These are phyloP conservation scores for Coniochaeta ligniaria DNA, from an alignment of 2,329 filamentous ascomycete species.

Conservation along the genomic window DNA sequence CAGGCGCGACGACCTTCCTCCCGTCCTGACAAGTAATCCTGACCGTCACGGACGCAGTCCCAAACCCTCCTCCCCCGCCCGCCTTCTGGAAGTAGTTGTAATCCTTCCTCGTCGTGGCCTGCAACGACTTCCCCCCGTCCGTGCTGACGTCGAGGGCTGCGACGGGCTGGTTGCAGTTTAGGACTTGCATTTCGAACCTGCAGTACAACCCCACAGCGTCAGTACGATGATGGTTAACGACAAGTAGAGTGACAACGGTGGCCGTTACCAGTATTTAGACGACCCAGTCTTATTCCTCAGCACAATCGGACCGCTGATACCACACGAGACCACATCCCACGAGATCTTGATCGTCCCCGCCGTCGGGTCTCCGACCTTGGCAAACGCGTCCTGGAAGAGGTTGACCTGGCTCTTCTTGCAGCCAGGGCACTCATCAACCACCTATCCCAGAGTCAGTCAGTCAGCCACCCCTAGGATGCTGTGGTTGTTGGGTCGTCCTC, in stretches of 20 bases:
- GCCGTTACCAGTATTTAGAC: slow-evolving; percentile 27
- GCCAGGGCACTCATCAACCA: slow-evolving; percentile 38
- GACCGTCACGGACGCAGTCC: slow-evolving; percentile 44
- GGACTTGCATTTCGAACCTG: slow-evolving; percentile 49
- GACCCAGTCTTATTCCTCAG: slow-evolving; percentile 37
- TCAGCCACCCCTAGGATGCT: neutral
- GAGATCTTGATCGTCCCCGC: slow-evolving; percentile 26
- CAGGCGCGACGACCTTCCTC: slow-evolving; percentile 40
- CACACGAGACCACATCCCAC: slow-evolving; percentile 30
- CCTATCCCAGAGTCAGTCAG: slow-evolving; percentile 14
- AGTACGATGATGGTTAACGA: too few relatives aligned
- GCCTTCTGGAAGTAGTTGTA: slow-evolving; percentile 58
- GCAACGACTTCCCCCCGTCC: slow-evolving; percentile 52
- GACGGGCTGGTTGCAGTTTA: slow-evolving; percentile 53
- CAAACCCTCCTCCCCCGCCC: slow-evolving; percentile 37
- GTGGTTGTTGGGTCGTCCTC: too few relatives aligned
- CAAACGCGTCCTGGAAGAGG: slow-evolving; percentile 35
- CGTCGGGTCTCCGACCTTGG: slow-evolving; percentile 25
- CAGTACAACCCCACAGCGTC: neutral
- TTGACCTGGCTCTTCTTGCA: slow-evolving; percentile 33
- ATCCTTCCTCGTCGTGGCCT: slow-evolving; percentile 40
- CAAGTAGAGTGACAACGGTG: neutral
- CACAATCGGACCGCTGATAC: slow-evolving; percentile 28
- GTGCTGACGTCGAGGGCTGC: slow-evolving; percentile 52
- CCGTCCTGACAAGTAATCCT: slow-evolving; percentile 48